A percentile compares a stretch with the other conserved stretches of the same genome.
Evolutionary conservation across 2,329 filamentous ascomycete species (phyloP).

Genomic region (Neonectria ditissima): DNA sequence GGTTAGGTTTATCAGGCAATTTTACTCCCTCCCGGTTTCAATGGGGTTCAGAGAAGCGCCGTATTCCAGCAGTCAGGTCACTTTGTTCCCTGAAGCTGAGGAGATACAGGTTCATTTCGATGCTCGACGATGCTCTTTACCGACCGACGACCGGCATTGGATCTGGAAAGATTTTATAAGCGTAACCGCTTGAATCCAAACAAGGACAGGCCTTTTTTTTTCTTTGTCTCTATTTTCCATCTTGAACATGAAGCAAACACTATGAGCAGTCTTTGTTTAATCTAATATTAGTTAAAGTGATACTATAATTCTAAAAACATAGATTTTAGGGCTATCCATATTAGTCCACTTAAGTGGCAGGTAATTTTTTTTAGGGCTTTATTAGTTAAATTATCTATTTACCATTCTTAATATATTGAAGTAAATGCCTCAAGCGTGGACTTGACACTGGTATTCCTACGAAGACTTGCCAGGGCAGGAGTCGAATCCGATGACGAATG

Average conservation of each 20-base stretch:
- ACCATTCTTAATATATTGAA: no score
- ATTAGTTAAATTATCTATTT: no score
- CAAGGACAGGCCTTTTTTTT: neutral
- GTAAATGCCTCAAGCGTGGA: no score
- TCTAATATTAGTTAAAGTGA: no score
- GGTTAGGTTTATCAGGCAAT: neutral
- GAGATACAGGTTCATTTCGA: neutral
- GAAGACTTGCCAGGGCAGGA: neutral
- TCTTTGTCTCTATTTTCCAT: neutral
- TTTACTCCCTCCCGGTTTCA: neutral
- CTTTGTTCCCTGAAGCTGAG: conserved; percentile 1
- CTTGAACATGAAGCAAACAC: neutral
- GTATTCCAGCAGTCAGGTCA: neutral
- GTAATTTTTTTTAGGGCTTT: no score
- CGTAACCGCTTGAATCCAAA: neutral
- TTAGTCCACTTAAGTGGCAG: no score
- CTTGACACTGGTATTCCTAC: neutral
- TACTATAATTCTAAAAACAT: no score
- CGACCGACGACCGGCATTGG: neutral
- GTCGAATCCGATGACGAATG: neutral
- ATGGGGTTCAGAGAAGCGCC: neutral
- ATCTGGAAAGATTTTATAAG: neutral
- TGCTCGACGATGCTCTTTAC: neutral
- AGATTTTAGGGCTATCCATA: no score
- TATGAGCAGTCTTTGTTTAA: neutral